Base-by-base conservation (phyloP, 495 filamentous ascomycete genomes). In the Trichoderma gamsii region DNA sequence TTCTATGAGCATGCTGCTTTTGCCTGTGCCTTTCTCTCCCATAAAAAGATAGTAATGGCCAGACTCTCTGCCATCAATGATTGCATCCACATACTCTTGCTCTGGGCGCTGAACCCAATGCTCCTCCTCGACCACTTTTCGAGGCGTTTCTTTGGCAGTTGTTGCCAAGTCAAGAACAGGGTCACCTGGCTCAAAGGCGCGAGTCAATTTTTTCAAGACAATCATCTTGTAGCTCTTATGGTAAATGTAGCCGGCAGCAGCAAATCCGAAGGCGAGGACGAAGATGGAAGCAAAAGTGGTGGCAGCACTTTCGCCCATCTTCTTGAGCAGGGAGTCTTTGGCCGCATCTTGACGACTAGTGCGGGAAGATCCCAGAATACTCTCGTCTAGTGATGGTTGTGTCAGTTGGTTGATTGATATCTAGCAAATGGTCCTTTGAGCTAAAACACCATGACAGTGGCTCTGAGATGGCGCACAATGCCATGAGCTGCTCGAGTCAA, bases 11-110 rank as follows among this genome's bases (percentile, higher is more conserved):
- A 99, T 97, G 52, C 90, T 93, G 18, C 90, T 93, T 79, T 99
- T 99, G 2, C 95, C 95, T 1, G 92, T 96, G 18, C 95, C 95
- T 78, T 98, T 97, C 73, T 99, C 95, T 23, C 95, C 95, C 64
- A 98, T 88, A n/a, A 99, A 81, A 0, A 99, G 79, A 79, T 93
- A 91, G 74, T 99, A 99, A 72, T 93, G 92, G 12, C 95, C 95
- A 1, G 76, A 76, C 9, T 83, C 79, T 1, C 79, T 70, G 3
- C 94, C 95, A 59, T 83, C 75, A 23, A 99, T 84, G 69, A 99
- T 96, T 3, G 73, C 76, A 74, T 97, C 90, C 67, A 97, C 89
- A 64, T 84, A 84, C 9, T 76, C 72, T 73, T 99, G 95, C 79
- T 98, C 92, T 41, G 89, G 86, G 18, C 93, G 84, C 43, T 84